These are phyloP conservation scores for Penicillium sp. DNA, from an alignment of 2,329 filamentous ascomycete genomes.

Conservation along the genomic window DNA sequence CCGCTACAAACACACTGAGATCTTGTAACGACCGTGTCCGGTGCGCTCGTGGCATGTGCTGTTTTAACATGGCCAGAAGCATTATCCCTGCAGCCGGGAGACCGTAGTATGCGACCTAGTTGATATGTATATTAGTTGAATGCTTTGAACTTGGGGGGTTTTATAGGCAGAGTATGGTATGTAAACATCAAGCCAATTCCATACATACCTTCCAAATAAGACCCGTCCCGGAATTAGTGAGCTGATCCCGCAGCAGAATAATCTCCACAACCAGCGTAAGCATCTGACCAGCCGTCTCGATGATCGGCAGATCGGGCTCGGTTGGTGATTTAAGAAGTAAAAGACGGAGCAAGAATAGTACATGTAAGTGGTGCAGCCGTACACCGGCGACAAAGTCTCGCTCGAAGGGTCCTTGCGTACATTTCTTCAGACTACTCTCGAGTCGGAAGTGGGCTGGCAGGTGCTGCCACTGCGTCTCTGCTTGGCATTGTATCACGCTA, in stretches of 20 bases:
- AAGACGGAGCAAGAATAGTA: constrained; percentile 29
- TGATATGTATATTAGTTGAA: neutral
- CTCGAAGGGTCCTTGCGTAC: constrained; percentile 22
- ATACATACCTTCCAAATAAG: constrained; percentile 30
- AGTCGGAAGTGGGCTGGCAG: constrained; percentile 27
- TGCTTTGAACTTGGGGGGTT: neutral
- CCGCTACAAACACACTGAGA: constrained; percentile 31
- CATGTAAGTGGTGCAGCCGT: constrained; percentile 30
- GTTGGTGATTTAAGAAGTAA: constrained; percentile 25
- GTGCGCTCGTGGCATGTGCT: constrained; percentile 18
- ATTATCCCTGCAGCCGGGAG: constrained; percentile 33
- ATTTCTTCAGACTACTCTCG: constrained; percentile 24
- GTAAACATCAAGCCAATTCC: neutral
- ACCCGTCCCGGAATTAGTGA: constrained; percentile 30
- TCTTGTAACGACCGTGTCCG: constrained; percentile 23
- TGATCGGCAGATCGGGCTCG: constrained; percentile 26
- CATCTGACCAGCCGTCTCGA: constrained; percentile 30
- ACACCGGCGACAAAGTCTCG: constrained; percentile 29
- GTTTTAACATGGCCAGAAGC: constrained; percentile 30
- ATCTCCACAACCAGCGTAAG: constrained; percentile 29
- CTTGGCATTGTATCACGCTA: constrained; percentile 24
- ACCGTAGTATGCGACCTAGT: constrained; percentile 30
- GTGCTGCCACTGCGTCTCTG: constrained; percentile 23
- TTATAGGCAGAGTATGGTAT: neutral
- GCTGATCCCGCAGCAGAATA: constrained; percentile 28